Evolutionary conservation across 352 stramenopile species (phyloP).

Genomic region (Globisporangium acanthophoron): DNA sequence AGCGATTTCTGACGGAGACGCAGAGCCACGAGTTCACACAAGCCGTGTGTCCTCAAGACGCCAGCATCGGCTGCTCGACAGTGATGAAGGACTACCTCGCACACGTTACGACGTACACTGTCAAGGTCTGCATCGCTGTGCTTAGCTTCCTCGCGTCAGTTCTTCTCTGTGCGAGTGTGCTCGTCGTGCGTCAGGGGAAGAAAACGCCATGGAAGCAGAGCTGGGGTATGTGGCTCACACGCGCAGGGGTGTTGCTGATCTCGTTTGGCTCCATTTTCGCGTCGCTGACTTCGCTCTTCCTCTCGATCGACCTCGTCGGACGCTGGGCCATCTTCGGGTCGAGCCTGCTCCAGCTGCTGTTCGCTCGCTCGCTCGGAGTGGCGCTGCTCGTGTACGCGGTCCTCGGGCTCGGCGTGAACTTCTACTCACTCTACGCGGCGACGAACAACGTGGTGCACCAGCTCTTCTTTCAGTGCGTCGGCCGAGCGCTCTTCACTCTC

Average conservation of each 20-base stretch:
- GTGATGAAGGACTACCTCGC: conserved; percentile 31
- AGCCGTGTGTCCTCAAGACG: conserved; percentile 14
- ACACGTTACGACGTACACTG: conserved; percentile 12
- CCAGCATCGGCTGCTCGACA: conserved; percentile 17
- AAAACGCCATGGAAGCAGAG: conserved; percentile 12
- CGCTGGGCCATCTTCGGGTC: conserved; percentile 41
- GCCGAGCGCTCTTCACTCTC: conserved; percentile 7
- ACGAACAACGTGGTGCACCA: conserved; percentile 32
- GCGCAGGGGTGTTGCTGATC: conserved; percentile 9
- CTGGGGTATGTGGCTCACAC: conserved; percentile 11
- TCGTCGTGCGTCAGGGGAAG: conserved; percentile 23
- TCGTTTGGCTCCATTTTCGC: conserved; percentile 17
- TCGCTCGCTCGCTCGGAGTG: conserved; percentile 28
- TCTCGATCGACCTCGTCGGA: conserved; percentile 34
- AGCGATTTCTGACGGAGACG: conserved; percentile 8
- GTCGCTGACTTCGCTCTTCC: conserved; percentile 23
- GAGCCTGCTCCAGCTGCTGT: conserved; percentile 41
- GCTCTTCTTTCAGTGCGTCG: conserved; percentile 32
- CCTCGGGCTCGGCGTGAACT: conserved; percentile 24
- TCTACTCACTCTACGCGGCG: conserved; percentile 28
- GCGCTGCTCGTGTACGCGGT: conserved; percentile 26
- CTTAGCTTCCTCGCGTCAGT: conserved; percentile 14
- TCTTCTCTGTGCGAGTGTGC: conserved; percentile 17
- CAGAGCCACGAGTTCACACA: conserved; percentile 3
- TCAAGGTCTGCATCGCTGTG: conserved; percentile 10